Base-by-base conservation (phyloP, 306 rosid species). In the Luffa acutangula region DNA sequence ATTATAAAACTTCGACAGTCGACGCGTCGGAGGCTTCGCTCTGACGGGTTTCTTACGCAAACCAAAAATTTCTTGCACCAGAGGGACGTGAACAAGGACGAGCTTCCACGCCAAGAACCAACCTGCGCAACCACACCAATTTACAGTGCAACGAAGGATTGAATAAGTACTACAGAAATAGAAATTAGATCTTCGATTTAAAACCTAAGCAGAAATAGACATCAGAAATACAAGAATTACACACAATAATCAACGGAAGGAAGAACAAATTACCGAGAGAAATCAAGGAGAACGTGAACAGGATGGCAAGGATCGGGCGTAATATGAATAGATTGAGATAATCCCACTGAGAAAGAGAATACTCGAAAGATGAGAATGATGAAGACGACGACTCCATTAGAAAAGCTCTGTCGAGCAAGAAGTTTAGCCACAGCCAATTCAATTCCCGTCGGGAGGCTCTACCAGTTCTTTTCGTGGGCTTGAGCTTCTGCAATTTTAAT, bases 91-190 rank as follows among this genome's bases (percentile, higher is more conserved):
- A 82, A 92, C 96, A 52, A 91, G 85, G 17, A 92, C 97, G 17
- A 95, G 58, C 83, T 95, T 95, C 98, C 98, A 95, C 59, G 93
- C 97, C 87, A 91, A 65, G 34, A 82, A 89, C 97, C 98, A 94
- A 76, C 98, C 97, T 91, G 46, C 6, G 48, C 11, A 31, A 31
- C 15, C 15, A 71, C n/a, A n/a, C 46, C 36, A 49, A 62, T 80
- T 69, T 11, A 34, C n/a, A 59, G 17, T 21, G 39, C 4, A 80
- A 46, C 52, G 7, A 45, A 14, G 39, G 52, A 69, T 49, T 8
- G 20, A 25, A 4, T 15, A 48, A 74, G 53, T 77, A 39, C 6
- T 74, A 69, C 31, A 18, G 51, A 66, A 43, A 69, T 79, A 75
- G 25, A 9, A 4, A 81, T 58, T 81, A 80, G 42, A 82, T 45